Evolutionary conservation across 805 yeast species (phyloP).

Genomic region (Cyberlindnera euphorbiae): DNA sequence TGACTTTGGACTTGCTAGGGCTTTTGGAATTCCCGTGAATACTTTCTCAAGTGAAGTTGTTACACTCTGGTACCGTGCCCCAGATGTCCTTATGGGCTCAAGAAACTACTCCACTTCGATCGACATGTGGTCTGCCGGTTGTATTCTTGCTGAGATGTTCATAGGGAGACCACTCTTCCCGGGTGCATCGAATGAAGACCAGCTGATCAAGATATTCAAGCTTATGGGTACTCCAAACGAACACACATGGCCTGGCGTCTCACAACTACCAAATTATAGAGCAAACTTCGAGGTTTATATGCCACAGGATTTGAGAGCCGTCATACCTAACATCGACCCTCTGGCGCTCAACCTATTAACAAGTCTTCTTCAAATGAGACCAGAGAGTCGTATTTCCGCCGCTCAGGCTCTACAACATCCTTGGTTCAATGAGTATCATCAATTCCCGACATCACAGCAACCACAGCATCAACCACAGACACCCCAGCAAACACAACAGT

Average conservation of each 20-base stretch:
- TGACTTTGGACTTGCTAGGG: constrained; percentile 95
- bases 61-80: constrained; percentile 97
- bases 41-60: constrained; percentile 97
- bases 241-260: constrained; percentile 95
- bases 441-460: constrained; percentile 12
- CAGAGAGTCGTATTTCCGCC: constrained; percentile 91
- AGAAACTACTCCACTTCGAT: constrained; percentile 95
- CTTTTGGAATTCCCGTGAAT: constrained; percentile 96
- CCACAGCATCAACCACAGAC: constrained; percentile 13
- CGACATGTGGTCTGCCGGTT: constrained; percentile 98
- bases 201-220: constrained; percentile 84
- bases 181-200: constrained; percentile 95
- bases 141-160: constrained; percentile 97
- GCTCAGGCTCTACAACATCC: constrained; percentile 89
- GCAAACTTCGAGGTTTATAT: constrained; percentile 79
- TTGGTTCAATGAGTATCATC: constrained; percentile 76
- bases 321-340: constrained; percentile 74
- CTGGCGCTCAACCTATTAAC: constrained; percentile 80
- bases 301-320: constrained; percentile 78
- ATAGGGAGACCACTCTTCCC: constrained; percentile 97
- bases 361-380: constrained; percentile 81
- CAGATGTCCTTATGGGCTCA: constrained; percentile 92
- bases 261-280: constrained; percentile 82
- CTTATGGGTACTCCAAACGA: constrained; percentile 97
- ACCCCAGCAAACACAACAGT: too few relatives aligned